These are phyloP conservation scores for Hyphodiscus hymeniophilus DNA, from an alignment of 495 filamentous ascomycete genomes.

Conservation along the genomic window DNA sequence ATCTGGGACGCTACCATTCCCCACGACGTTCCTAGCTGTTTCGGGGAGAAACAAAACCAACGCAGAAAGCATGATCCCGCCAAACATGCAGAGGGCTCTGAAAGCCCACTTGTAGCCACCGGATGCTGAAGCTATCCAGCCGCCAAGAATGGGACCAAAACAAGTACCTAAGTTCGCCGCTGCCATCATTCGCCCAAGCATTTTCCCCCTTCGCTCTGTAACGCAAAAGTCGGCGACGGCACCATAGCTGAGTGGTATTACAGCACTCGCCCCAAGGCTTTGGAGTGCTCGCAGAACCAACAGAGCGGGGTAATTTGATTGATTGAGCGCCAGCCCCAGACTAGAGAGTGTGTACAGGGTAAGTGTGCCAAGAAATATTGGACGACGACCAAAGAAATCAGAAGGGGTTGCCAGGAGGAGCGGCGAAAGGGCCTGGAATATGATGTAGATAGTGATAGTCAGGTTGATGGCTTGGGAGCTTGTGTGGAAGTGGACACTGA, in stretches of 20 bases:
- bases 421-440: conserved; percentile 5
- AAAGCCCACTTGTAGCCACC: neutral
- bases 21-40: conserved; percentile 11
- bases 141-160: conserved; percentile 35
- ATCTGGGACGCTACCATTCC: conserved; percentile 6
- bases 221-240: conserved; percentile 32
- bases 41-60: conserved; percentile 21
- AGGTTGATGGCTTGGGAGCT: conserved; percentile 22
- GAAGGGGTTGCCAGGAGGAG: conserved; percentile 27
- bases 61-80: conserved; percentile 27
- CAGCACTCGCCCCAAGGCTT: conserved; percentile 16
- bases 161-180: conserved; percentile 4
- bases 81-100: neutral
- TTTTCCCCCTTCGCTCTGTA: conserved; percentile 28
- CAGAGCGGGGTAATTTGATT: neutral
- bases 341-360: conserved; percentile 31
- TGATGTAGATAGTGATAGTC: conserved; percentile 29
- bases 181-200: conserved; percentile 23
- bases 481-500: conserved; percentile 12
- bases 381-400: conserved; percentile 32
- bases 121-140: conserved; percentile 22
- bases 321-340: conserved; percentile 30
- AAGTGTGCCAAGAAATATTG: conserved; percentile 30
- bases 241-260: conserved; percentile 26
- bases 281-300: conserved; percentile 3